phyloP scores from a whole-genome alignment of 2,329 filamentous ascomycete genomes.

The Aspergillus sp. region DNA sequence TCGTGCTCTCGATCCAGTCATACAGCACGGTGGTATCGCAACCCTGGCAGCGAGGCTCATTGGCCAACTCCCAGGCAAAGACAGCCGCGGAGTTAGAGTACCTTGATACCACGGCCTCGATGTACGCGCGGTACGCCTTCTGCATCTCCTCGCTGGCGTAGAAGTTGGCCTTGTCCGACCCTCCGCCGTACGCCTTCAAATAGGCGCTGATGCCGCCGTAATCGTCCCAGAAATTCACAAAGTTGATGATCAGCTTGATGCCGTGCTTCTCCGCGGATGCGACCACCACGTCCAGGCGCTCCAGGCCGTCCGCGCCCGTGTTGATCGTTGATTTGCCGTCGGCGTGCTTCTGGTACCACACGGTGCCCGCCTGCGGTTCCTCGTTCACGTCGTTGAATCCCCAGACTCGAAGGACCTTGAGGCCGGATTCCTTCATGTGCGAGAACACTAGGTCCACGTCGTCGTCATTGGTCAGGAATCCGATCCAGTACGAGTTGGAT shows the following conservation, averaged over 20 bases:
- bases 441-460: slow-evolving; percentile 48
- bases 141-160: slow-evolving; percentile 57
- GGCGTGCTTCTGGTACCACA: slow-evolving; percentile 46
- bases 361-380: slow-evolving; percentile 41
- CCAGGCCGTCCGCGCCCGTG: slow-evolving; percentile 61
- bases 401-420: slow-evolving; percentile 55
- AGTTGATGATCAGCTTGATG: slow-evolving; percentile 59
- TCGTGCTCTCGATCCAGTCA: slow-evolving; percentile 59
- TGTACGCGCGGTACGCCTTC: slow-evolving; percentile 61
- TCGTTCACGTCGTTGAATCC: slow-evolving; percentile 53
- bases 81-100: slow-evolving; percentile 61
- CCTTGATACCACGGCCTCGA: slow-evolving; percentile 58
- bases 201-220: slow-evolving; percentile 66
- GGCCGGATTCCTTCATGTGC: slow-evolving; percentile 37
- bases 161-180: slow-evolving; percentile 51
- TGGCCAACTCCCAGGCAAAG: slow-evolving; percentile 68
- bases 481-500: slow-evolving; percentile 55
- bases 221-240: slow-evolving; percentile 68
- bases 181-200: slow-evolving; percentile 55
- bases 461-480: slow-evolving; percentile 48
- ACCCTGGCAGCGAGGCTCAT: slow-evolving; percentile 64
- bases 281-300: slow-evolving; percentile 66
- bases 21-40: slow-evolving; percentile 59
- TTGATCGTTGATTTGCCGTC: slow-evolving; percentile 55
- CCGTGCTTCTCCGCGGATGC: slow-evolving; percentile 57